Percentiles rank a stretch among this genome's conserved stretches.
Conservation (phyloP, 257 asterid genomes). For the Solanum paucissectum region DNA sequence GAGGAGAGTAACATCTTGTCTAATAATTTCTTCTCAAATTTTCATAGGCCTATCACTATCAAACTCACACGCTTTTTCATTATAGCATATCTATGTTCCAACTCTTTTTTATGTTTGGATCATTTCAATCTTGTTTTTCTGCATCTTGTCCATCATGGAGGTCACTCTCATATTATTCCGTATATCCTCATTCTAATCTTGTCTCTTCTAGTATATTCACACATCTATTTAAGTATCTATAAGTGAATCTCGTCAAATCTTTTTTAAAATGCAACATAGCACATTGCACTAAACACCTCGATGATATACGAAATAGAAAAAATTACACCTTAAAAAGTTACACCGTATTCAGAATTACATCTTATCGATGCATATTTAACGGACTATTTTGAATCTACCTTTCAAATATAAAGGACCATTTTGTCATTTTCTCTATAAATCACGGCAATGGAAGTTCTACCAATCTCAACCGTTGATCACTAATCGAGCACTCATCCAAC, state of each 20-base stretch:
- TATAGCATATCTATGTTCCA: background rate
- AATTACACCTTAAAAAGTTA: background rate
- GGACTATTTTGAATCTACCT: background rate
- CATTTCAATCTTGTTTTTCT: background rate
- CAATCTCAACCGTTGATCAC: background rate
- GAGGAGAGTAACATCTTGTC: background rate
- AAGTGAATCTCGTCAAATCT: background rate
- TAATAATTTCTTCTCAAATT: background rate
- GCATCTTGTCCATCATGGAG: background rate
- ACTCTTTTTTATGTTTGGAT: fast-evolving
- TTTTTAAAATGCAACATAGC: background rate
- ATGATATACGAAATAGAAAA: background rate
- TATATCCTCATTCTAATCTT: background rate
- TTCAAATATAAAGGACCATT: background rate
- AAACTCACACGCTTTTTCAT: background rate
- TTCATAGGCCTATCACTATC: background rate
- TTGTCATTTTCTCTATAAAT: background rate
- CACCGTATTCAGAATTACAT: too few relatives aligned
- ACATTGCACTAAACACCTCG: background rate
- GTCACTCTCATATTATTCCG: background rate
- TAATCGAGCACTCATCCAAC: background rate
- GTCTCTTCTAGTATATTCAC: background rate
- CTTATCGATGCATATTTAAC: background rate
- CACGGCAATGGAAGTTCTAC: background rate
- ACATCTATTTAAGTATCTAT: background rate